Evolutionary conservation across 2,329 filamentous ascomycete genomes (phyloP).

Genomic region (Lithohypha guttulata): DNA sequence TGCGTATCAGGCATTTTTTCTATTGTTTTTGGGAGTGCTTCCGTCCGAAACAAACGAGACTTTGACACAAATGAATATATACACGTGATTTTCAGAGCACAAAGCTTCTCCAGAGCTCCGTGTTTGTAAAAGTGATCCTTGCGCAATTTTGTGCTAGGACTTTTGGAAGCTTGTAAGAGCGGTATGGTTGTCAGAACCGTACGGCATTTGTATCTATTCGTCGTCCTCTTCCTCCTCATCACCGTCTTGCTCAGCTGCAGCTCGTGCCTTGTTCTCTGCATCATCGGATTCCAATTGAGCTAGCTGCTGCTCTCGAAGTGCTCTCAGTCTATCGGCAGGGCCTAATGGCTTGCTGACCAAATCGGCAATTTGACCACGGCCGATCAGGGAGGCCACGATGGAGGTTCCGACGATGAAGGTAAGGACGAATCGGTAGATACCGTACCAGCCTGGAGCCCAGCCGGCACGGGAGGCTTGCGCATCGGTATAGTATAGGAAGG

Average conservation of each 20-base stretch:
- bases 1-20: slow-evolving; percentile 3
- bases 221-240: slow-evolving; percentile 20
- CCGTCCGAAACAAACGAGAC: slow-evolving; percentile 7
- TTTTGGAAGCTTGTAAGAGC: no score
- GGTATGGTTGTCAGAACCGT: no score
- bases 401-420: slow-evolving; percentile 79
- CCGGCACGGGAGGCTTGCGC: slow-evolving; percentile 59
- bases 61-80: not conserved
- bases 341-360: slow-evolving; percentile 38
- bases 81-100: not conserved
- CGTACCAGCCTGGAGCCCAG: slow-evolving; percentile 79
- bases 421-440: slow-evolving; percentile 79
- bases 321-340: slow-evolving; percentile 39
- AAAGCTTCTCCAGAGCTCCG: not conserved
- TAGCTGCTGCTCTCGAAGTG: slow-evolving; percentile 39
- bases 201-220: no score
- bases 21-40: slow-evolving; percentile 7
- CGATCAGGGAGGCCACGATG: slow-evolving; percentile 71
- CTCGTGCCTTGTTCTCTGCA: slow-evolving; percentile 25
- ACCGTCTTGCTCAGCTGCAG: slow-evolving; percentile 19
- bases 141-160: not conserved
- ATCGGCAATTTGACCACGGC: slow-evolving; percentile 63
- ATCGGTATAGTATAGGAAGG: slow-evolving; percentile 76
- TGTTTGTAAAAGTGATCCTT: not conserved
- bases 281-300: slow-evolving; percentile 37